Evolutionary conservation across 116 monocot genomes (phyloP), one percentile per base, ranked within the genome.

Genomic region (Zostera marina): DNA sequence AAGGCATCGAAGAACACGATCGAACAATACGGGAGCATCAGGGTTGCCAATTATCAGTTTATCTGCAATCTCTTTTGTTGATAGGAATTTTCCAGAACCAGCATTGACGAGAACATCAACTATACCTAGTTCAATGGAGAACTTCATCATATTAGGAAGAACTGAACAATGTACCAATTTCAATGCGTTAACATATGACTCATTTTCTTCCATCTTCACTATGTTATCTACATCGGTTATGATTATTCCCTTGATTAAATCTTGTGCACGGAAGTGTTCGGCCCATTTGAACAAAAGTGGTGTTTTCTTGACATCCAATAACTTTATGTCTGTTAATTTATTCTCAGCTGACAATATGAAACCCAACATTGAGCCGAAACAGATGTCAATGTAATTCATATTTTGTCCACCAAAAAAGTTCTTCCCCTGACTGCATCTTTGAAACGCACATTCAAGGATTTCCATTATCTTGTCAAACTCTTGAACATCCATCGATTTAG

Each of bases 1-100:
- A 11, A 79, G 74, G 47, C 71, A 59, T 6, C 74, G 56, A 41
- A 79, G 71, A 22, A 79, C 56, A 16, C 79, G 71, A 67, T 79
- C 74, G 1, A 78, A 47, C 70, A 63, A 59, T 23, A 22, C 14
- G 2, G 74, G 53, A 9, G 74, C 67, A 1, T 54, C 40, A 0
- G 74, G 67, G 54, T 63, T 67, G n/a, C 47, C 17, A 22, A 67
- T 45, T 0, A 41, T 56, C n/a, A 74, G 51, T 23, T 60, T 17
- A 5, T 67, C 54, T 10, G 45, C 67, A 11, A 74, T 48, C 13
- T 74, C 71, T 14, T 39, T 48, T 4, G 79, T 46, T 3, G 68
- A 56, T 7, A 79, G 63, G 32, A 64, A 26, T 32, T 9, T 39
- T 12, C 54, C 66, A 10, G 66, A 47, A 0, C 64, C 71, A 23